Evolutionary conservation across 495 filamentous ascomycete species (phyloP), one percentile per base, ranked within the genome.

Genomic region (Neurospora sp.): DNA sequence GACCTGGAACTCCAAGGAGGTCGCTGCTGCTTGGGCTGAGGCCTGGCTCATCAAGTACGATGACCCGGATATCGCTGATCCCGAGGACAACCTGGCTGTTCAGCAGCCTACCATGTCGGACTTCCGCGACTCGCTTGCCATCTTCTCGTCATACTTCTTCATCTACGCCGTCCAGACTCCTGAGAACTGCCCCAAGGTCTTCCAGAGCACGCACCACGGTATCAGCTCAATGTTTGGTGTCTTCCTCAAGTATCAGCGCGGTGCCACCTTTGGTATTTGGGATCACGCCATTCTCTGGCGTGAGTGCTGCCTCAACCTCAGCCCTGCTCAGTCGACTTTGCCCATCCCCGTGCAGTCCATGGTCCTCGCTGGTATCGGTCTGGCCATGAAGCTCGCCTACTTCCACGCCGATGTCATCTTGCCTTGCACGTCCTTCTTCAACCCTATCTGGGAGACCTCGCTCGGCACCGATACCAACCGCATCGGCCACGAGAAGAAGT

Each of bases 141-240:
- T 91, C 7, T 91, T 87, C 87, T 88, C 85, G 71, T 86, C 89
- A 1, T 91, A 89, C 74, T 84, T 91, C 47, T 91, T 91, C 80
- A 90, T 91, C 75, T 90, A 91, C 78, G 89, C 88, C 0, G 87
- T 91, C 8, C 89, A 88, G 7, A 85, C 90, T 3, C 89, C 89
- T 0, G 87, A 89, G 53, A 83, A 87, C 71, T 88, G 90, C 38
- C 89, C 89, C 8, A 82, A 81, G n/a, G 86, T 90, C 1, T 91
- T 91, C 81, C 89, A 91, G 77, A 87, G 87, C 20, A 90, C 89
- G 0, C 89, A 91, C 69, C 89, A 91, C 78, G 88, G 87, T 74
- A 85, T 89, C 65, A 87, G 87, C 73, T 88, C 88, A 10, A 86
- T 88, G 0, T 91, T 90, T 65, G 89, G 89, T 20, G 85, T 91